Evolutionary conservation across 148 eudicot genomes (phyloP).

Genomic region (Vaccinium corymbosum): DNA sequence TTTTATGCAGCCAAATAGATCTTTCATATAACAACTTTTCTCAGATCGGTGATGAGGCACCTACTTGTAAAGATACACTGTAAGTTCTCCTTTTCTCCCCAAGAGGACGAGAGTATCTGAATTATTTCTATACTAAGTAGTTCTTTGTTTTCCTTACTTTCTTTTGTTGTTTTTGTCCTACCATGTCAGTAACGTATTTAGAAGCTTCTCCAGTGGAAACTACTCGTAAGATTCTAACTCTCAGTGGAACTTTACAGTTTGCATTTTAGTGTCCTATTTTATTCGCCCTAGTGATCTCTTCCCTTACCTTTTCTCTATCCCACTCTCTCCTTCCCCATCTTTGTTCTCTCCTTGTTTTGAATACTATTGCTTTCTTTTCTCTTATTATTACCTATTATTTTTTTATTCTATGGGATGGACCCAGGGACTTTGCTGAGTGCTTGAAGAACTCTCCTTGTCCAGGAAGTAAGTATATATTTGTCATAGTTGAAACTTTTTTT

Average conservation of each 20-base stretch:
- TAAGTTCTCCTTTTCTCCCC: constrained; percentile 18
- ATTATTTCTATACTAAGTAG: not conserved
- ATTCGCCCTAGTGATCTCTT: not conserved
- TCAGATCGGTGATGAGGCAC: constrained; percentile 20
- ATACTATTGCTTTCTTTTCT: not conserved
- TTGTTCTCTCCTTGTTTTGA: not conserved
- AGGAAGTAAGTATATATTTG: constrained; percentile 26
- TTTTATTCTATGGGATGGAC: constrained; percentile 1
- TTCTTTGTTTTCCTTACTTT: not conserved
- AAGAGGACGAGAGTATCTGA: not conserved
- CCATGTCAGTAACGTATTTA: constrained; percentile 45
- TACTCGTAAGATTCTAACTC: constrained; percentile 32
- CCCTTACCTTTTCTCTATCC: not conserved
- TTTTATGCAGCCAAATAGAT: constrained; percentile 39
- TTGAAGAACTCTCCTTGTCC: constrained; percentile 25
- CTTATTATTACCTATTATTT: not conserved
- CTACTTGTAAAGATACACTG: constrained; percentile 39
- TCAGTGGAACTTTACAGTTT: not conserved
- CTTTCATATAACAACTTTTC: constrained; percentile 62
- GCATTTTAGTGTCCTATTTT: constrained; percentile 1
- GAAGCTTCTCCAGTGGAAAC: constrained; percentile 37
- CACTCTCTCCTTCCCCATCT: not conserved
- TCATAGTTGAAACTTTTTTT: not conserved
- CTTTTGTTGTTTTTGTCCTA: not conserved
- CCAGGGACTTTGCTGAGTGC: constrained; percentile 40